Conservation (phyloP, 2,329 filamentous ascomycete species). For the Ophiostoma piceae region DNA sequence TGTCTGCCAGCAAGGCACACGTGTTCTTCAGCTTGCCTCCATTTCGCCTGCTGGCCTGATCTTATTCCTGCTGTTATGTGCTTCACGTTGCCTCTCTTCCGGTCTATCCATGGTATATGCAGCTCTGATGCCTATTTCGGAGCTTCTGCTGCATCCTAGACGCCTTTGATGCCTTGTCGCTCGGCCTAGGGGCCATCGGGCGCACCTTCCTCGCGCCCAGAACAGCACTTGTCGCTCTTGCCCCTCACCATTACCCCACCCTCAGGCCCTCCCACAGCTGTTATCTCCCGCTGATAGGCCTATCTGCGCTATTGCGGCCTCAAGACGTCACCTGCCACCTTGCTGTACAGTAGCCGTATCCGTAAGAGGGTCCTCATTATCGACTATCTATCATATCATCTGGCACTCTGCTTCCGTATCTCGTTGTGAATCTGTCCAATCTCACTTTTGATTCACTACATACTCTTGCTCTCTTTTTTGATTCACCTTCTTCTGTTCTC, state of each 20-base stretch:
- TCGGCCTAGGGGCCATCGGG: slow-evolving; percentile 2
- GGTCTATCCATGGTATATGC: neutral
- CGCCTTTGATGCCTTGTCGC: slow-evolving; percentile 2
- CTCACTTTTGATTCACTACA: neutral
- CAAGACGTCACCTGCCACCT: slow-evolving; percentile 25
- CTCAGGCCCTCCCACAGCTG: slow-evolving; percentile 11
- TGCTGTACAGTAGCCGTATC: slow-evolving; percentile 15
- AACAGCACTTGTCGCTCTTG: slow-evolving; percentile 13
- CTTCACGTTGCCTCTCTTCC: neutral
- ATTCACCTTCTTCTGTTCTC: neutral
- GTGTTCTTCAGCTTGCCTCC: neutral
- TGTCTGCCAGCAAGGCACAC: slow-evolving; percentile 3
- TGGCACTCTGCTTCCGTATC: neutral
- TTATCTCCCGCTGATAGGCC: slow-evolving; percentile 23
- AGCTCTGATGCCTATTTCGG: slow-evolving; percentile 12
- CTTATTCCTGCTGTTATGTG: neutral
- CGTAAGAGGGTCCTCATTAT: slow-evolving; percentile 17
- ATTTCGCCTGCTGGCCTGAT: neutral
- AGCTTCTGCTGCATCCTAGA: neutral
- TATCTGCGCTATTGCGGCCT: slow-evolving; percentile 18
- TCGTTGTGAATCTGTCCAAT: neutral
- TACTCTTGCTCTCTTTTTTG: neutral
- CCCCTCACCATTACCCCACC: slow-evolving; percentile 23
- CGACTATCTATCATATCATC: neutral
- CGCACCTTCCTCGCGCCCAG: slow-evolving; percentile 19